Conservation (phyloP, 73 alveolate genomes). For the Tetrahymena borealis region DNA sequence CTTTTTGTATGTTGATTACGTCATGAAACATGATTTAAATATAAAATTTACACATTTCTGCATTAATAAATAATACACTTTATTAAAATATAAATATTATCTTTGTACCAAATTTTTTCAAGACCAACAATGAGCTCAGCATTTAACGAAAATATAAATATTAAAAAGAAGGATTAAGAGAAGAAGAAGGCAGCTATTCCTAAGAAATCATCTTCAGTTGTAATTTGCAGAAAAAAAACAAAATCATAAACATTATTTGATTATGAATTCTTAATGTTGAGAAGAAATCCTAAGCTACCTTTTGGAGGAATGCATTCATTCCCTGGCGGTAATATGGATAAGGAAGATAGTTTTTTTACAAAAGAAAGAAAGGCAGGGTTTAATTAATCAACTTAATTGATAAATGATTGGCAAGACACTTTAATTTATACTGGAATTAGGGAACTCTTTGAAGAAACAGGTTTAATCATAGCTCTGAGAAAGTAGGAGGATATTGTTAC, state of each 20-base stretch:
- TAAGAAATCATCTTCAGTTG: background rate
- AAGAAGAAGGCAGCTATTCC: background rate
- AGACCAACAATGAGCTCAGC: too few species aligned
- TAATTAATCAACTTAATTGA: background rate
- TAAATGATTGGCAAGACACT: background rate
- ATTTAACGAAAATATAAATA: background rate
- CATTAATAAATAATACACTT: too few species aligned
- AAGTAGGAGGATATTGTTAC: background rate
- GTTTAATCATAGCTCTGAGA: background rate
- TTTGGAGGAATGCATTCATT: background rate
- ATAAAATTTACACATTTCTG: too few species aligned
- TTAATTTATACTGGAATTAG: background rate
- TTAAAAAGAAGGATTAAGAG: background rate
- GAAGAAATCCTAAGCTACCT: background rate
- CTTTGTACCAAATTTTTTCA: too few species aligned
- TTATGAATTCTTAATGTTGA: background rate
- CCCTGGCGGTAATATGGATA: background rate
- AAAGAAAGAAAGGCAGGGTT: background rate
- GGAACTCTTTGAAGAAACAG: background rate
- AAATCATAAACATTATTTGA: background rate
- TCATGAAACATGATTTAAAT: too few species aligned
- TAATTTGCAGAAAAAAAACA: background rate
- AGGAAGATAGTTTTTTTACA: background rate
- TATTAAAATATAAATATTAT: too few species aligned
- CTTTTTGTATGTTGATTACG: too few species aligned